Conservation (phyloP, 2,329 filamentous ascomycete genomes). For the Arthrinium phaeospermum region DNA sequence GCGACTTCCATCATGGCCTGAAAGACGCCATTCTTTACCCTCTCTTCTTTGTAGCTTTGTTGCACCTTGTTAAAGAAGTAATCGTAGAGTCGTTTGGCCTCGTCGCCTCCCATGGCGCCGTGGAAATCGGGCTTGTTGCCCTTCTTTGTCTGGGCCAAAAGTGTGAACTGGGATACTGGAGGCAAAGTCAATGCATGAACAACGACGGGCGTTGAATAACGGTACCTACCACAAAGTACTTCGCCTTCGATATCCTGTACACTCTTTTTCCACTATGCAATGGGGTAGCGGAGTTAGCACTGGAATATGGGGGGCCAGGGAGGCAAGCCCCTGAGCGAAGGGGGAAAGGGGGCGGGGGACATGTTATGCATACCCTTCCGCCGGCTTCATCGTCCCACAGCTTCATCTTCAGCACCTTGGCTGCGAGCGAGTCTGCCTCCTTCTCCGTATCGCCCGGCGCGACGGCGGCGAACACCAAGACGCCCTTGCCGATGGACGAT, state of each 20-base stretch:
- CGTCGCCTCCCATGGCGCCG: slow-evolving; percentile 77
- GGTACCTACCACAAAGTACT: slow-evolving; percentile 81
- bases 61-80: slow-evolving; percentile 81
- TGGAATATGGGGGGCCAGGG: background rate
- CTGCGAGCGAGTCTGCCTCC: slow-evolving; percentile 82
- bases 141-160: slow-evolving; percentile 92
- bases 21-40: slow-evolving; percentile 94
- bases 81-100: slow-evolving; percentile 83
- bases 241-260: slow-evolving; percentile 90
- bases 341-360: background rate
- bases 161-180: slow-evolving; percentile 93
- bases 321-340: background rate
- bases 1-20: slow-evolving; percentile 99
- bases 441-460: slow-evolving; percentile 89
- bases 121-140: slow-evolving; percentile 96
- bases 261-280: slow-evolving; percentile 80
- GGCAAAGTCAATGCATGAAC: background rate
- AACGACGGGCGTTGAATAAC: background rate
- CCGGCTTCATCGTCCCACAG: slow-evolving; percentile 87
- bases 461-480: slow-evolving; percentile 90
- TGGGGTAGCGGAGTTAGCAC: background rate
- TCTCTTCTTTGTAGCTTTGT: slow-evolving; percentile 71
- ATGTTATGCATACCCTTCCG: slow-evolving; percentile 56
- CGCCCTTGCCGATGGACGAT: slow-evolving; percentile 87
- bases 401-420: slow-evolving; percentile 87